Evolutionary conservation across 805 yeast genomes (phyloP), one percentile per base, ranked within the genome.

Genomic region (Teunomyces tritomae): DNA sequence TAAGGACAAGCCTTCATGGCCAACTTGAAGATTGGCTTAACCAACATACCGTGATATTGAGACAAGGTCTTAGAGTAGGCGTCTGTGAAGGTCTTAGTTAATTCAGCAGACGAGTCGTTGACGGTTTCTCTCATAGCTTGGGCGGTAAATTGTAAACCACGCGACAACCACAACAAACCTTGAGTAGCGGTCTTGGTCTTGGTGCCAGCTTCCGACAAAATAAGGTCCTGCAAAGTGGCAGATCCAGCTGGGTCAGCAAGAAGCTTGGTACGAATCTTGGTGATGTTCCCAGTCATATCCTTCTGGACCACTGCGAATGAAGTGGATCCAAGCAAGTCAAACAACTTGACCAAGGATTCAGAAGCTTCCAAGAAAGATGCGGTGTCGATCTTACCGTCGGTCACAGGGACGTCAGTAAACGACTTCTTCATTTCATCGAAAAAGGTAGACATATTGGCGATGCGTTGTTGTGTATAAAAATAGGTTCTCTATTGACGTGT

Each of bases 1-100:
- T 88, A 90, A 9, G 97, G 97, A 68, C 96, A 88, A 1, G 96
- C 95, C 68, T 87, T 87, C 96, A 89, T 90, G 43, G 97, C 97
- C 64, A 90, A 77, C 71, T 88, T 88, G 80, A 89, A 89, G 45
- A 90, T 82, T 26, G 96, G 96, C 62, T 85, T 86, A 52, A 89
- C 77, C 59, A 89, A 73, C 78, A 89, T 80, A 46, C 85, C 83
- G 71, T 89, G 97, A 70, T 82, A 84, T 67, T 89, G 83, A 50
- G 85, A 78, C 63, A 89, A 78, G 4, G 96, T 89, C 70, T 85
- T 86, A 52, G 76, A 62, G 73, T 89, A 89, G n/a, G 96, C 87
- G 58, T 84, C 86, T 46, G 90, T 87, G 76, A 89, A 89, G 28
- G 95, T 82, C 61, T 76, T 80, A 47, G 85, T 73, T 63, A 89